phyloP scores from a whole-genome alignment of 169 alveolate genomes.

The Plasmodium sp. region DNA sequence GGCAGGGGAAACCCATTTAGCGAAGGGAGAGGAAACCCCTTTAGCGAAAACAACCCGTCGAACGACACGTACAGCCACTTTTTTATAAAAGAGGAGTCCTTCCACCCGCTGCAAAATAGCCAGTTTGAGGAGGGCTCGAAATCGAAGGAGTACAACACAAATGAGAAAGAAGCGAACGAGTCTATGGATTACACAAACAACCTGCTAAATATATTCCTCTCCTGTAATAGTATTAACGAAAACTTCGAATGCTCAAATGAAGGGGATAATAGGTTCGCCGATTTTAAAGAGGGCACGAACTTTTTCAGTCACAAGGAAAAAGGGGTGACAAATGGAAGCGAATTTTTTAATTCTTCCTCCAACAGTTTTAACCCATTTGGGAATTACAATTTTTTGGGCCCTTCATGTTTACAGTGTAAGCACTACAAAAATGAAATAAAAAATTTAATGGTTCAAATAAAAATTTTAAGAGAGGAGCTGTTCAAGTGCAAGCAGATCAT shows the following conservation, averaged over 20 bases:
- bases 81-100: conserved; percentile 11
- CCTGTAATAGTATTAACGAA: conserved; percentile 72
- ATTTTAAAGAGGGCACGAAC: neutral
- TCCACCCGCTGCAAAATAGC: neutral
- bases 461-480: conserved; percentile 35
- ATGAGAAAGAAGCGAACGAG: conserved; percentile 26
- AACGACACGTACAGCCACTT: conserved; percentile 8
- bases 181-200: conserved; percentile 57
- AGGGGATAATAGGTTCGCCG: neutral
- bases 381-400: conserved; percentile 43
- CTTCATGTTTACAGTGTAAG: conserved; percentile 51
- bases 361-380: conserved; percentile 40
- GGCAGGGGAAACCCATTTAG: neutral
- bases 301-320: conserved; percentile 9
- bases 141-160: neutral
- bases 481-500: conserved; percentile 28
- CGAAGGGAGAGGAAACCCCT: neutral
- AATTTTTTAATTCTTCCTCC: conserved; percentile 20
- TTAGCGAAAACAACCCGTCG: neutral
- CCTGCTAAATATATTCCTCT: conserved; percentile 51
- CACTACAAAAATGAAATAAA: conserved; percentile 64
- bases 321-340: conserved; percentile 23
- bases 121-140: neutral
- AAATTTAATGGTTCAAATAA: conserved; percentile 33
- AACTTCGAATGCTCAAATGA: conserved; percentile 36